Evolutionary conservation across 495 filamentous ascomycete genomes (phyloP), one percentile per base, ranked within the genome.

Genomic region (Trichoderma gamsii): DNA sequence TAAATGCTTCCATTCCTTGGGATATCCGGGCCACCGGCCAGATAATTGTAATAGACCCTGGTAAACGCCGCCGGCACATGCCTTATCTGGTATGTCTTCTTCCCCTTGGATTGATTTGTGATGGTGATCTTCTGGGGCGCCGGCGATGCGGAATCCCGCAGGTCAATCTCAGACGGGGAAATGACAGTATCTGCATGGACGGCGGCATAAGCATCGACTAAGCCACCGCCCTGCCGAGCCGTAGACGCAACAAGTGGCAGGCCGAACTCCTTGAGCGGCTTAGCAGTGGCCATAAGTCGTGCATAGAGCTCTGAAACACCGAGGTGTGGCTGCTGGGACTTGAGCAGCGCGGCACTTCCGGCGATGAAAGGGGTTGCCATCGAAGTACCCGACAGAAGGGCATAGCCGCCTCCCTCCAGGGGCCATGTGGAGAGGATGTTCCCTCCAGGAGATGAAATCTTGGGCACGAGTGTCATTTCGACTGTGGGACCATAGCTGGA

Each of bases 141-240:
- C 8, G 56, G 56, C 23, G 23, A 13, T 1, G 25, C 59, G 4
- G 41, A 51, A 27, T 67, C 66, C 2, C 29, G 3, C 25, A 67
- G 15, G 49, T 41, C 29, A 15, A 67, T n/a, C 29, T 41, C 49
- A 3, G 49, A 32, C 5, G 66, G 66, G 16, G 16, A 41, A 25
- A 67, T 67, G 46, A 41, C 2, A 16, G 64, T 70, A 38, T 70
- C 66, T 9, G 69, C 68, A 4, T 41, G 71, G n/a, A 77, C 70
- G 25, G 75, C 74, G n/a, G 70, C 71, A 64, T 76, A 75, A 12
- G 46, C 73, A 51, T 77, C 73, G 1, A 77, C 68, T 23, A 76
- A 51, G 3, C 75, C 75, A n/a, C 71, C 71, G 5, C 75, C 75
- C 68, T 77, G 74, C n/a, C 73, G 73, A 25, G 68, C 56, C 8